phyloP scores from a whole-genome alignment of 164 flowering plant genomes.

The Kalanchoe fedtschenkoi region DNA sequence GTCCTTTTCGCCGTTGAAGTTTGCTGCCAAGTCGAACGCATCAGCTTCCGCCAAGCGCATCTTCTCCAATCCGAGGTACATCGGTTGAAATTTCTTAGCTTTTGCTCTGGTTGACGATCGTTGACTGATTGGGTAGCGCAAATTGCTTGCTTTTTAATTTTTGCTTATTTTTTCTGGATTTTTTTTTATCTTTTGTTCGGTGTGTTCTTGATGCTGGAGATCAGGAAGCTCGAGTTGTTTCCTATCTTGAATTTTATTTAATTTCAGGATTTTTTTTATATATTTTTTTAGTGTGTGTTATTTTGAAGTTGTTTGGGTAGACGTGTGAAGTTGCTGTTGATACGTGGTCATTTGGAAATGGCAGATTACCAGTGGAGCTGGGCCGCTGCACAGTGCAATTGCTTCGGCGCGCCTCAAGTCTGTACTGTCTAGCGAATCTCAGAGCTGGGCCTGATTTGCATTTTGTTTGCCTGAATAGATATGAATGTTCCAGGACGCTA shows the following conservation, averaged over 20 bases:
- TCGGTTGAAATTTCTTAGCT: too few species aligned
- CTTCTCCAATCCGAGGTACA: constrained; percentile 4
- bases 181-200: too few species aligned
- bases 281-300: too few species aligned
- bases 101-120: not conserved
- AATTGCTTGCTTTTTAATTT: not conserved
- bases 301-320: too few species aligned
- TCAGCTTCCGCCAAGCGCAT: constrained; percentile 9
- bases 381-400: constrained; percentile 9
- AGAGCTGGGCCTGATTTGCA: constrained; percentile 9
- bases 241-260: too few species aligned
- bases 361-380: constrained; percentile 8
- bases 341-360: not conserved
- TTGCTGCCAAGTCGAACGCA: not conserved
- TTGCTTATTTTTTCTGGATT: too few species aligned
- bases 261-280: too few species aligned
- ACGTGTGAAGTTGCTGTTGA: not conserved
- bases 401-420: constrained; percentile 10
- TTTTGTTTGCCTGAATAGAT: not conserved
- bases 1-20: constrained; percentile 8
- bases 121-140: not conserved
- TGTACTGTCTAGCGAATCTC: constrained; percentile 4
- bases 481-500: too few species aligned
- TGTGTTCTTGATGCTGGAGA: too few species aligned
- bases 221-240: too few species aligned